Evolutionary conservation across 2,329 filamentous ascomycete species (phyloP), one percentile per base, ranked within the genome.

Genomic region (Chalaropsis thielavioides): DNA sequence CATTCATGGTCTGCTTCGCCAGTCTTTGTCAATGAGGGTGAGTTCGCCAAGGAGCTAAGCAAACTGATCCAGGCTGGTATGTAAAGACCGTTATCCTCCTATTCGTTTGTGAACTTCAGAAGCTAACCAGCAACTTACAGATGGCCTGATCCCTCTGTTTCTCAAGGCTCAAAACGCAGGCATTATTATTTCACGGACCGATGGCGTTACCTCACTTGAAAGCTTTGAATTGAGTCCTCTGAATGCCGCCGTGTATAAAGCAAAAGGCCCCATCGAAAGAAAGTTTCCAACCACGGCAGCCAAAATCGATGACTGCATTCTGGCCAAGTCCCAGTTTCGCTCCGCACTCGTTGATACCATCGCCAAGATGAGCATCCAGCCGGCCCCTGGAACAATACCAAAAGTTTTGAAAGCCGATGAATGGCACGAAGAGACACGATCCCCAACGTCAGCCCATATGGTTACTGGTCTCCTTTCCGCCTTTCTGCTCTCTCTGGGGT

Each of bases 391-490:
- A 2, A 71, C 68, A 56, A 66, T 67, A 0, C 63, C 67, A 0
- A 69, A 60, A 3, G 66, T 72, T 68, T 13, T 13, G 2, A 83
- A 83, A 64, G 76, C 75, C 0, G 62, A 70, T 0, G 56, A 72
- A 1, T 3, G 67, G 0, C 70, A 74, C 6, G 68, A 70, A 1
- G 81, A 84, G 66, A 71, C 70, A 0, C 75, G 80, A 2, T 80
- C 85, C 19, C 80, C 80, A 0, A 72, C 70, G 0, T 64, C 80
- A 64, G 83, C 82, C 0, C 73, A 71, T 1, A 72, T 83, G 13
- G 75, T 85, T 0, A 83, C 80, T 0, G 78, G 83, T 49, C 74
- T 81, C 7, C 72, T 78, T 3, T 61, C 68, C 0, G 74, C 74
- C 0, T 72, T 80, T 2, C 68, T 83, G 1, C 71, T 72, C 13